These are phyloP conservation scores for Xanthoparmelia taractica DNA, from an alignment of 495 filamentous ascomycete species.

Conservation along the genomic window DNA sequence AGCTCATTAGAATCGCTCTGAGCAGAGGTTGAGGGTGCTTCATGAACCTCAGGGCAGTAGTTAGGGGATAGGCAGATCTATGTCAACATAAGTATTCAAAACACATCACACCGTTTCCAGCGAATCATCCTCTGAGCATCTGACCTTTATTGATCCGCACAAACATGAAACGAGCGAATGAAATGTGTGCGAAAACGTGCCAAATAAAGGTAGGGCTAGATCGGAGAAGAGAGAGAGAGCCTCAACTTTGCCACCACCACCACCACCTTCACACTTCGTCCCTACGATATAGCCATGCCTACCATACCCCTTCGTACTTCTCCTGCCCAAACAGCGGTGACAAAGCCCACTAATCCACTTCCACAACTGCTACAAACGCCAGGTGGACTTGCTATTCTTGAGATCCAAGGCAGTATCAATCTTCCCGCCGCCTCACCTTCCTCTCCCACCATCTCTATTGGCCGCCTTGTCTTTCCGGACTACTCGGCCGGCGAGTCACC, in stretches of 20 bases:
- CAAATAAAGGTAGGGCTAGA: neutral
- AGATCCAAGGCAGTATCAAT: constrained; percentile 85
- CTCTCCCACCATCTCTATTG: constrained; percentile 47
- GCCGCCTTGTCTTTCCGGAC: constrained; percentile 72
- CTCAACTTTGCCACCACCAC: neutral
- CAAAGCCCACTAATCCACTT: constrained; percentile 51
- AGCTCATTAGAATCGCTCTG: too few relatives aligned
- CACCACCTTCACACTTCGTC: neutral
- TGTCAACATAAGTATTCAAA: neutral
- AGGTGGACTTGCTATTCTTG: constrained; percentile 63
- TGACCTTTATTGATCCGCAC: neutral
- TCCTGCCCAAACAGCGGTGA: constrained; percentile 27
- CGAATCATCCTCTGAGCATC: neutral
- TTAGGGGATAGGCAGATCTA: neutral
- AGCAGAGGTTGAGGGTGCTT: neutral
- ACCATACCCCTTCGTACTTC: constrained; percentile 31
- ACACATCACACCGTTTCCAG: neutral
- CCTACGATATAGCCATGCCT: constrained; percentile 32
- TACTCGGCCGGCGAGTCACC: constrained; percentile 45
- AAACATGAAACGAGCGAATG: neutral
- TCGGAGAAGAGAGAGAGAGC: neutral
- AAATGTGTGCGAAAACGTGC: neutral
- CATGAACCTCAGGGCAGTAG: neutral
- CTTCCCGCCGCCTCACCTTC: constrained; percentile 38
- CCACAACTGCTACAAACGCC: constrained; percentile 82